phyloP scores from a whole-genome alignment of 805 yeast genomes.

The Cyberlindnera suaveolens region DNA sequence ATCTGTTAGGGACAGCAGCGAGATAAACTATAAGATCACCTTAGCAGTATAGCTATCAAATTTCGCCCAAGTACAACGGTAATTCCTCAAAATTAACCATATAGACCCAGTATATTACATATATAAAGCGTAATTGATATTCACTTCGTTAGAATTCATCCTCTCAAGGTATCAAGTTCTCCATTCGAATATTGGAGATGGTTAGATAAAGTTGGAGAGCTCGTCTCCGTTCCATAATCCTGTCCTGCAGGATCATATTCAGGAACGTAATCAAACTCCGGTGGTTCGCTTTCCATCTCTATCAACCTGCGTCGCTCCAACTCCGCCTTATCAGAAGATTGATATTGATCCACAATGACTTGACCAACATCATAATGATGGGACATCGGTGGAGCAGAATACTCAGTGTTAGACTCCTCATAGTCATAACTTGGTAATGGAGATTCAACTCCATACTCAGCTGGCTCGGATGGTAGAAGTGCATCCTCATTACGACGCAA shows the following conservation, averaged over 20 bases:
- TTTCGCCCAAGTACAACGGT: no score
- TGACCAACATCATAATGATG: not conserved
- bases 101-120: no score
- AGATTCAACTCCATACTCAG: slow-evolving; percentile 1
- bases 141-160: not conserved
- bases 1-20: no score
- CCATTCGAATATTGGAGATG: not conserved
- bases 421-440: slow-evolving; percentile 20
- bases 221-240: not conserved
- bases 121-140: no score
- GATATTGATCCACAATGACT: not conserved
- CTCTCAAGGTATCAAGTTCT: not conserved
- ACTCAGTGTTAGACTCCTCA: not conserved
- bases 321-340: slow-evolving; percentile 33
- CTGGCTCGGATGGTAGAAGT: slow-evolving; percentile 56
- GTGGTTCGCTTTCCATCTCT: slow-evolving; percentile 38
- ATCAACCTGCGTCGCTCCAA: slow-evolving; percentile 31
- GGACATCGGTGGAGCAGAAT: slow-evolving; percentile 1
- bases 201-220: not conserved
- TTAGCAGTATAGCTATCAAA: no score
- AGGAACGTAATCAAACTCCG: slow-evolving; percentile 26
- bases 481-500: slow-evolving; percentile 49
- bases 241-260: slow-evolving; percentile 12
- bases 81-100: no score
- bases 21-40: no score